phyloP scores from a whole-genome alignment of 2,329 filamentous ascomycete genomes.

The Hypoxylon sp. region DNA sequence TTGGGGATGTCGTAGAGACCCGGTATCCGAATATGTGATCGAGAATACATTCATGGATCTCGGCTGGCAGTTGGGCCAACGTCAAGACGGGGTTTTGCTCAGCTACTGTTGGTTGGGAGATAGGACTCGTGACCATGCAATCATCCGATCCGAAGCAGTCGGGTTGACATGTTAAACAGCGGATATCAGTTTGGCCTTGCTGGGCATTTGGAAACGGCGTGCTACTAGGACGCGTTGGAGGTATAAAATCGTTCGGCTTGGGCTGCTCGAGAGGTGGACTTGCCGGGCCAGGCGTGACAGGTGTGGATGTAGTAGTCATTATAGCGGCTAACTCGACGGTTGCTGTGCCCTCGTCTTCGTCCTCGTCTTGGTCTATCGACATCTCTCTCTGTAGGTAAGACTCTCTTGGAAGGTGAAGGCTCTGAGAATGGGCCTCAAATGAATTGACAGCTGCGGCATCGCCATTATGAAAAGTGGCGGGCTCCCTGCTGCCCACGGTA shows the following conservation, averaged over 20 bases:
- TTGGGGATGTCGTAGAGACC: slow-evolving; percentile 72
- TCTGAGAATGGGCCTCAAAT: slow-evolving; percentile 49
- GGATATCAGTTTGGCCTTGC: slow-evolving; percentile 62
- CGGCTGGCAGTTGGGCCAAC: slow-evolving; percentile 72
- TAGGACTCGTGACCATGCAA: slow-evolving; percentile 49
- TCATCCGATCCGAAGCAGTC: slow-evolving; percentile 52
- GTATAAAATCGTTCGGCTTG: slow-evolving; percentile 64
- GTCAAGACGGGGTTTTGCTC: slow-evolving; percentile 56
- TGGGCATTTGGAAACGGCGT: slow-evolving; percentile 72
- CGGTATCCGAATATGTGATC: slow-evolving; percentile 80
- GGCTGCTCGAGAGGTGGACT: slow-evolving; percentile 66
- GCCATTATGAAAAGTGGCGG: slow-evolving; percentile 47
- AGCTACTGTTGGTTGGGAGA: slow-evolving; percentile 43
- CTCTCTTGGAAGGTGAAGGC: slow-evolving; percentile 49
- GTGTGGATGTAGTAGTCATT: slow-evolving; percentile 66
- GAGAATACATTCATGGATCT: slow-evolving; percentile 80
- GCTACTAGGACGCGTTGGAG: slow-evolving; percentile 70
- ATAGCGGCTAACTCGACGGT: slow-evolving; percentile 62
- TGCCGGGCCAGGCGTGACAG: slow-evolving; percentile 68
- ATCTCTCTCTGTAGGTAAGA: slow-evolving; percentile 51
- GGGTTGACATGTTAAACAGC: slow-evolving; percentile 59
- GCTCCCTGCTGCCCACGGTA: slow-evolving; percentile 47
- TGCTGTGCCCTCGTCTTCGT: slow-evolving; percentile 59
- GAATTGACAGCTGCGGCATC: slow-evolving; percentile 44
- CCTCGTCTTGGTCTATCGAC: slow-evolving; percentile 50